phyloP scores from a whole-genome alignment of 2,329 filamentous ascomycete species.

The Sporothrix variecibatus region DNA sequence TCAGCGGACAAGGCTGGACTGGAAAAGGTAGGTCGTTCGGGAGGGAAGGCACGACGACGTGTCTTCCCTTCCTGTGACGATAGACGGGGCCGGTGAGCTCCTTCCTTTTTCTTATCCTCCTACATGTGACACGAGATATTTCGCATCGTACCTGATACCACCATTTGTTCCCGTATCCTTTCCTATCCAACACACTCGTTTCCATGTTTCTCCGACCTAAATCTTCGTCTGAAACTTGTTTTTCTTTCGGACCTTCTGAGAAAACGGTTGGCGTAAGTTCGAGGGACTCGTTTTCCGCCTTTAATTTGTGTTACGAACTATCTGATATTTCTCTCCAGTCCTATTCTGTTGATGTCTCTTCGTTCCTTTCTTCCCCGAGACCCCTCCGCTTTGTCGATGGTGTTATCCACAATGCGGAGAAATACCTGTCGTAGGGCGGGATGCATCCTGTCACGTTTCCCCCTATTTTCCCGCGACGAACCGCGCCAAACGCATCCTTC shows the following conservation, averaged over 20 bases:
- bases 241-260: neutral
- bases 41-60: neutral
- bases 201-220: neutral
- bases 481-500: neutral
- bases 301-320: neutral
- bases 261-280: neutral
- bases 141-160: neutral
- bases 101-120: neutral
- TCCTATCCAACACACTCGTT: neutral
- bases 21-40: slow-evolving; percentile 1
- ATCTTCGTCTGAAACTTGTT: neutral
- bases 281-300: neutral
- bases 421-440: neutral
- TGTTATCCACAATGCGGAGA: neutral
- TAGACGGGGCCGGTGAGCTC: no score
- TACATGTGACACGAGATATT: neutral
- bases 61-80: neutral
- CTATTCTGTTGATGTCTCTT: neutral
- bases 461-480: neutral
- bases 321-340: neutral
- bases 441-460: neutral
- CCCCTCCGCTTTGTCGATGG: neutral
- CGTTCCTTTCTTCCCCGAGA: neutral
- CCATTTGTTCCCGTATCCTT: neutral
- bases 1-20: slow-evolving; percentile 13